Base-by-base conservation (phyloP, 2,329 filamentous ascomycete genomes). In the Cucurbitaria berberidis region DNA sequence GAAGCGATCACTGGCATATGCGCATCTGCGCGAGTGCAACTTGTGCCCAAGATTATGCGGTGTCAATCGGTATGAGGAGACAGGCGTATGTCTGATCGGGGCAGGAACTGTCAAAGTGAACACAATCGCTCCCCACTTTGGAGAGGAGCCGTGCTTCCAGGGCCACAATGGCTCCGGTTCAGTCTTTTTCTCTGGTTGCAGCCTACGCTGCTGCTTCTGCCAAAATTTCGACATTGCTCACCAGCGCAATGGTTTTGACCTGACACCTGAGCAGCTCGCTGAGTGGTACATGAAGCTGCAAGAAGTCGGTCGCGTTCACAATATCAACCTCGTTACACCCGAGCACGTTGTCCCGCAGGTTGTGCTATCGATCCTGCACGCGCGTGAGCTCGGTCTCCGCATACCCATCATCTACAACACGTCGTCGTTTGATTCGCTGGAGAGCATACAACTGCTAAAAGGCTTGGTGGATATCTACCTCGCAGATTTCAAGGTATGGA, bases 401-500 rank as follows among this genome's bases (percentile, higher is more conserved):
- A 67, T 93, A 10, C 90, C 90, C 1, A 87, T 96, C 62, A 82
- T 96, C 29, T 95, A 96, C 80, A 96, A 96, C 68, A 93, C 90
- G 0, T 92, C 88, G 0, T 86, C 88, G 10, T 96, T 90, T 67
- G 91, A 96, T 74, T 91, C 87, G 1, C 77, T 88, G 0, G 86
- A 85, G 2, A 91, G 88, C 0, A 78, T 96, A 1, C 76, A 85
- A 53, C 79, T 95, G 8, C 82, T 96, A 63, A 87, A 95, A 63
- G 90, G 90, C 0, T 77, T 96, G 24, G 85, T 95, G 0, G 90
- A 95, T 70, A 91, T 96, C 39, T 96, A 95, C 69, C 79, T 96
- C n/a, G 88, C 90, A 0, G 90, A 96, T 69, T 95, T 95, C 79
- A 95, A 96, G 73, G 85, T 93, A 9, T 95, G 89, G 90, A 83